A percentile compares a stretch with the other conserved stretches of the same genome.
Conservation (phyloP, 2,329 filamentous ascomycete species). For the Emmonsia crescens region DNA sequence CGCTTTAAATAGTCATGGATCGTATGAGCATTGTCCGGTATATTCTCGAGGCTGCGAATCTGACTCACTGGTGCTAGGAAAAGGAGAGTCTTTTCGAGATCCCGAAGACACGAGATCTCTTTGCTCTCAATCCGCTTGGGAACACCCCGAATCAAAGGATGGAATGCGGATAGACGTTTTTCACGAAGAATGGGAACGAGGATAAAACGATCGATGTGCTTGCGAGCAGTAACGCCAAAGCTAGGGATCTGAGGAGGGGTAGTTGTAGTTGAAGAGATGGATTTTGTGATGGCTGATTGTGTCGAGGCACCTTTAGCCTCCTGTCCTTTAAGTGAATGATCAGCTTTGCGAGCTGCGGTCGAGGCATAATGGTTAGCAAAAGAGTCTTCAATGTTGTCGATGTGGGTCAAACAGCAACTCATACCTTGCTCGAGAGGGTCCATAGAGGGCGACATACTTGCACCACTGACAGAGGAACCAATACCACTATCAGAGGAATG, state of each 20-base stretch:
- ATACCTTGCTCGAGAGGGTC: slow-evolving; percentile 37
- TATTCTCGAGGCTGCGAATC: slow-evolving; percentile 36
- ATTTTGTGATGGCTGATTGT: slow-evolving; percentile 51
- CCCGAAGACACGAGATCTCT: slow-evolving; percentile 80
- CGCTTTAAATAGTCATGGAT: slow-evolving; percentile 56
- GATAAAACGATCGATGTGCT: slow-evolving; percentile 69
- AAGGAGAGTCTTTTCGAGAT: slow-evolving; percentile 87
- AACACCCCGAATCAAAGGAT: slow-evolving; percentile 65
- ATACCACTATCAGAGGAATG: slow-evolving; percentile 81
- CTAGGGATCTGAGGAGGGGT: slow-evolving; percentile 43
- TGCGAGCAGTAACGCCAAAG: slow-evolving; percentile 59
- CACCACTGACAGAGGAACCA: slow-evolving; percentile 66
- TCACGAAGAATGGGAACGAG: slow-evolving; percentile 68
- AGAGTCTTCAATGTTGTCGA: slow-evolving; percentile 9
- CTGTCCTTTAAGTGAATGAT: background rate
- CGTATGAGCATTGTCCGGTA: slow-evolving; percentile 59
- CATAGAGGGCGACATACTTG: slow-evolving; percentile 34
- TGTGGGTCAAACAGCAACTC: slow-evolving; percentile 30
- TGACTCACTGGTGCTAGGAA: slow-evolving; percentile 89
- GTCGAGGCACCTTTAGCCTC: slow-evolving; percentile 11
- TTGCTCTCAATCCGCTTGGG: slow-evolving; percentile 70
- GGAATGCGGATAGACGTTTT: slow-evolving; percentile 64
- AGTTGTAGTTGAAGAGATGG: slow-evolving; percentile 41
- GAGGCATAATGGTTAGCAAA: slow-evolving; percentile 2
- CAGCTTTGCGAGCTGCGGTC: slow-evolving; percentile 6